A percentile compares a stretch with the other conserved stretches of the same genome.
Conservation (phyloP, 768 basidiomycete species). For the Podaxis pistillaris region DNA sequence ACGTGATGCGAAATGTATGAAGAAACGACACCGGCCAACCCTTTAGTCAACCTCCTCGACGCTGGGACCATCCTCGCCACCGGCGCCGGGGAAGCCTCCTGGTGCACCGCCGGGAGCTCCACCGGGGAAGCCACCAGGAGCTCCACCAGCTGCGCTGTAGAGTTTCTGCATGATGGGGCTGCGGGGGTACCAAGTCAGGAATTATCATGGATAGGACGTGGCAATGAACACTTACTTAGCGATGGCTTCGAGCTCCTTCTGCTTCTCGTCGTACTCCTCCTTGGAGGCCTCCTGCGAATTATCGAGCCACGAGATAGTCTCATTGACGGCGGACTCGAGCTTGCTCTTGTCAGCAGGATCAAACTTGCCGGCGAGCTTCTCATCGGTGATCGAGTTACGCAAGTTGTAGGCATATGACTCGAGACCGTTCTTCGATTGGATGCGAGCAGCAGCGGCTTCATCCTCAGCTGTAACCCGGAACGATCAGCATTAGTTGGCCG, state of each 20-base stretch:
- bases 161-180: constrained; percentile 68
- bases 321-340: constrained; percentile 78
- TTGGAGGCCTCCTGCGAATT: constrained; percentile 85
- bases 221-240: constrained; percentile 49
- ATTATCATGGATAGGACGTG: neutral
- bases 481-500: constrained; percentile 14
- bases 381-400: constrained; percentile 83
- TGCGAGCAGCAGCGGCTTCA: constrained; percentile 81
- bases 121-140: constrained; percentile 65
- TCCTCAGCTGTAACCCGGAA: constrained; percentile 62
- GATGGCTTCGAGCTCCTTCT: constrained; percentile 87
- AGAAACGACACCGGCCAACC: constrained; percentile 15
- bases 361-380: constrained; percentile 86
- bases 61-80: constrained; percentile 78
- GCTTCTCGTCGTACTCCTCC: constrained; percentile 90
- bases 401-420: constrained; percentile 97
- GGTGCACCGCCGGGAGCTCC: constrained; percentile 60
- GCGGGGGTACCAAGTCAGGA: constrained; percentile 12
- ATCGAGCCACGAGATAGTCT: constrained; percentile 85
- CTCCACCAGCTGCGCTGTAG: constrained; percentile 70
- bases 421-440: constrained; percentile 85
- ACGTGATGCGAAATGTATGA: constrained; percentile 17
- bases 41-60: constrained; percentile 88
- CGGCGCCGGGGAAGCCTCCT: constrained; percentile 60
- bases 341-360: constrained; percentile 83